phyloP scores from a whole-genome alignment of 2,329 filamentous ascomycete genomes.

The Pyrenophora tritici-repentis region DNA sequence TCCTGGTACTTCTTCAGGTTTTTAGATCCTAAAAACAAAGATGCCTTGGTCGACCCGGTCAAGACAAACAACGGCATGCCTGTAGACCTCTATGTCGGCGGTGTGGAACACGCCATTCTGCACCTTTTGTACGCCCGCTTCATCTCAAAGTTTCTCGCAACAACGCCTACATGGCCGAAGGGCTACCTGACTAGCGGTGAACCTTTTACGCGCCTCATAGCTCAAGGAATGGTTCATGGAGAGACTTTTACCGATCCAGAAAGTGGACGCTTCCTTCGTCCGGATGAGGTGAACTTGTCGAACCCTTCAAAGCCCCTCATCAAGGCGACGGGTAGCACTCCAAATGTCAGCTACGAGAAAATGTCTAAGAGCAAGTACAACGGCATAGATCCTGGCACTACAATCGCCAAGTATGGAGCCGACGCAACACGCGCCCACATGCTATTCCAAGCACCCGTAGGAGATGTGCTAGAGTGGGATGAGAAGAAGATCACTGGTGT shows the following conservation, averaged over 20 bases:
- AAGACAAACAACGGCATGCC: constrained; percentile 65
- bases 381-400: constrained; percentile 78
- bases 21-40: constrained; percentile 69
- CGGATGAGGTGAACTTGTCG: constrained; percentile 71
- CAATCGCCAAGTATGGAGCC: constrained; percentile 76
- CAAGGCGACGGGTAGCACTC: constrained; percentile 62
- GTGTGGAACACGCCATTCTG: constrained; percentile 87
- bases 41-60: constrained; percentile 65
- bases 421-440: constrained; percentile 86
- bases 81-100: constrained; percentile 87
- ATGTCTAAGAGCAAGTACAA: constrained; percentile 97
- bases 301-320: constrained; percentile 64
- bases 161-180: constrained; percentile 54
- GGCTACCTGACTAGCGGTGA: constrained; percentile 58
- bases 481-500: constrained; percentile 80
- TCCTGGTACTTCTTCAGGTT: constrained; percentile 93
- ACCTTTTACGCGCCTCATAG: constrained; percentile 80
- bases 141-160: constrained; percentile 82
- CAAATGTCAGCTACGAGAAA: constrained; percentile 76
- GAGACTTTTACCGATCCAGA: constrained; percentile 77
- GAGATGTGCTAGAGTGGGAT: constrained; percentile 86
- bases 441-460: constrained; percentile 84
- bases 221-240: constrained; percentile 92
- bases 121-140: constrained; percentile 89
- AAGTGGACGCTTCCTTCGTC: constrained; percentile 76